Evolutionary conservation across 1,284 basidiomycete genomes (phyloP).

Genomic region (Paramarasmius palmivorus): DNA sequence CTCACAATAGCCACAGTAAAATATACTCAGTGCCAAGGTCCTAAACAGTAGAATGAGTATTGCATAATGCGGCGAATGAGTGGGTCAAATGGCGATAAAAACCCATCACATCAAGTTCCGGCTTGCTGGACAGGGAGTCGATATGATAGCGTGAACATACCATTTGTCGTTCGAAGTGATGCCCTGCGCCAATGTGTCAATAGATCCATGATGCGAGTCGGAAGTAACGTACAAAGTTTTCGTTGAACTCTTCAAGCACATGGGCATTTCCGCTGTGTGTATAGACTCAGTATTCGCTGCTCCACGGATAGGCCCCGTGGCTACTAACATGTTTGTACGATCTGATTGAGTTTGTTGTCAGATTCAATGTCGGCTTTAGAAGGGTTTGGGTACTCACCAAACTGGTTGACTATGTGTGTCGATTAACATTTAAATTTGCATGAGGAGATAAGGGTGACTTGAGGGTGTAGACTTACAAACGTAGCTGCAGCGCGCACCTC

Average conservation of each 20-base stretch:
- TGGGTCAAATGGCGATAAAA: too few relatives aligned
- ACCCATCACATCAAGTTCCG: too few relatives aligned
- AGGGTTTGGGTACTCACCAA: constrained; percentile 35
- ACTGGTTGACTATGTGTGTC: constrained; percentile 52
- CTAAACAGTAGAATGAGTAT: too few relatives aligned
- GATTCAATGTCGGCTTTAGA: constrained; percentile 5
- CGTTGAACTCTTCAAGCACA: constrained; percentile 49
- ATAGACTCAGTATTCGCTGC: not conserved
- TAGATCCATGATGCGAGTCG: not conserved
- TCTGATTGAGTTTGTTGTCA: constrained; percentile 29
- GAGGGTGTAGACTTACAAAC: constrained; percentile 50
- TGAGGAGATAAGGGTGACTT: too few relatives aligned
- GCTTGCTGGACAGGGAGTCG: too few relatives aligned
- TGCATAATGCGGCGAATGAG: too few relatives aligned
- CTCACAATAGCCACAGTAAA: constrained; percentile 60
- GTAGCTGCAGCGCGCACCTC: too few relatives aligned
- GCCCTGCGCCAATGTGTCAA: constrained; percentile 30
- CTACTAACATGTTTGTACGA: constrained; percentile 52
- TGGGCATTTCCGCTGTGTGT: constrained; percentile 53
- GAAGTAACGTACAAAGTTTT: constrained; percentile 43
- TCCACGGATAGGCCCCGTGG: not conserved
- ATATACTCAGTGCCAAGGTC: constrained; percentile 55
- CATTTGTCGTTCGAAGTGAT: constrained; percentile 52
- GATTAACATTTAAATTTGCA: too few relatives aligned
- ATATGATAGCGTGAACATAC: too few relatives aligned